Evolutionary conservation across 208 protist genomes (phyloP).

Genomic region (Acanthamoeba lugdunensis): DNA sequence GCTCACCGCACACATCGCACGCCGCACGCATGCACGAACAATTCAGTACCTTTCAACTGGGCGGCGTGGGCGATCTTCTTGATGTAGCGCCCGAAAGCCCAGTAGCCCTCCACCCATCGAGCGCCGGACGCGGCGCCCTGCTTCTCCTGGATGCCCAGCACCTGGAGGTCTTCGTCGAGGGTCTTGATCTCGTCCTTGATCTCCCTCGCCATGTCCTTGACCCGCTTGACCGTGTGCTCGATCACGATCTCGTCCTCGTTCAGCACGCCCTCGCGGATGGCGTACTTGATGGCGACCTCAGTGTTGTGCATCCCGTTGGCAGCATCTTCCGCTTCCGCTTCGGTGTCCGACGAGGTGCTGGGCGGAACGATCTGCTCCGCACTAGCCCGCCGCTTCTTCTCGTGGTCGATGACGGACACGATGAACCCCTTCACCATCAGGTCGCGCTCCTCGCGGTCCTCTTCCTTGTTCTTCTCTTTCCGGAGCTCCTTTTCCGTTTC

Average conservation of each 20-base stretch:
- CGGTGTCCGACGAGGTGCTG: not conserved
- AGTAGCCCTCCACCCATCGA: constrained; percentile 30
- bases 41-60: not conserved
- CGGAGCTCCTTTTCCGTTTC: not conserved
- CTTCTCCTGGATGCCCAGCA: constrained; percentile 45
- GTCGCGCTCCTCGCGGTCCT: not conserved
- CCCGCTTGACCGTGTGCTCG: not conserved
- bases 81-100: constrained; percentile 46
- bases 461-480: not conserved
- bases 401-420: not conserved
- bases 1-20: not conserved
- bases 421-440: not conserved
- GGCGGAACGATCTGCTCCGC: not conserved
- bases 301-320: not conserved
- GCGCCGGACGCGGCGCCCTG: not conserved
- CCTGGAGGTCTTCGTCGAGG: constrained; percentile 27
- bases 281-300: not conserved
- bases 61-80: constrained; percentile 38
- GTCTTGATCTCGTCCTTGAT: constrained; percentile 22
- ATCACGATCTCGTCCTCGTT: not conserved
- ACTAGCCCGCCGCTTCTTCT: not conserved
- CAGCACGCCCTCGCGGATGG: not conserved
- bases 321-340: not conserved
- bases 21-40: not conserved
- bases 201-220: not conserved